Evolutionary conservation across 2,329 filamentous ascomycete species (phyloP), one percentile per base, ranked within the genome.

Genomic region (Chaetomiaceae sp.): DNA sequence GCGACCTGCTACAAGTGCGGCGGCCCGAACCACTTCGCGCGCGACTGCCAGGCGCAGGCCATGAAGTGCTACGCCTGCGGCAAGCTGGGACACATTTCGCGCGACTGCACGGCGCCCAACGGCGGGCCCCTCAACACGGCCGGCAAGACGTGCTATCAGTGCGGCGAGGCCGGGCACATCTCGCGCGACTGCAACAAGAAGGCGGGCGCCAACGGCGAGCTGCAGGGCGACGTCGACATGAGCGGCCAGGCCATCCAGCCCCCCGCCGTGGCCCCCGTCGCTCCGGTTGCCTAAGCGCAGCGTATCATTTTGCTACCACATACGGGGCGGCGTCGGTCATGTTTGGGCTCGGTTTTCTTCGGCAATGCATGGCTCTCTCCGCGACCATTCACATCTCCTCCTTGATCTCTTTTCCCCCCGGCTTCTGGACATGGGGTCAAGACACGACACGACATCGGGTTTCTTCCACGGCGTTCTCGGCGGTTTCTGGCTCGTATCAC

Each of bases 11-110:
- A 87, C 73, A 87, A 87, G 75, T 88, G 84, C 69, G 84, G 84
- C 63, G 84, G 92, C 31, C 94, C 94, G 56, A 99, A 99, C 80
- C 94, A 99, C 76, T 99, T 95, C 69, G 94, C 94, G 61, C 88
- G 94, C 61, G 94, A 99, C 68, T 99, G 94, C 80, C 94, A 97
- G 79, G 91, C 94, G 63, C 91, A 96, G 74, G 89, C 91, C 59
- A 95, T 96, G 90, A 96, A 96, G 78, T 96, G 91, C 81, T 96
- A 96, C 68, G 91, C 91, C 62, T 96, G 91, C 70, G 91, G 91
- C 70, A 96, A 96, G 78, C 84, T 95, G 63, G 90, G 90, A 47
- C 91, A 96, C 76, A 96, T 96, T 72, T 95, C 89, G 11, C 78
- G 80, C 65, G 94, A 99, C 74, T 99, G 94, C 80, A 96, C 91